Evolutionary conservation across 345 rosid genomes (phyloP).

Genomic region (Brassica incana): DNA sequence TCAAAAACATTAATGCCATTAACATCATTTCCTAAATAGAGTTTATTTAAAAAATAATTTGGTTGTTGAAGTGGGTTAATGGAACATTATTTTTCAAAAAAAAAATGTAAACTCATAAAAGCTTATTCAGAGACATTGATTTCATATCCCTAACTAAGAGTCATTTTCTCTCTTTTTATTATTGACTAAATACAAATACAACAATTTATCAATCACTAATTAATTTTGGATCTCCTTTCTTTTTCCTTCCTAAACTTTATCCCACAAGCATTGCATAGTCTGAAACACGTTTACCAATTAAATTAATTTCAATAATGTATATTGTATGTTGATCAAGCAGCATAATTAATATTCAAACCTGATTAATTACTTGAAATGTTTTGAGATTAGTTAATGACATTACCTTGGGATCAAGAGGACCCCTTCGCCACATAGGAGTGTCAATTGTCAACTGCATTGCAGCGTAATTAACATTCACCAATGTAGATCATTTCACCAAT

Average conservation of each 20-base stretch:
- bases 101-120: background rate
- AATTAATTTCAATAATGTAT: background rate
- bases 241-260: slow-evolving; percentile 37
- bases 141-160: background rate
- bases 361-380: background rate
- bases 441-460: background rate
- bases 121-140: background rate
- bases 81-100: background rate
- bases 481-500: background rate
- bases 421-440: slow-evolving; percentile 45
- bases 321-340: background rate
- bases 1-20: background rate
- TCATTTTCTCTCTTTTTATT: background rate
- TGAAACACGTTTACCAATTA: slow-evolving; percentile 18
- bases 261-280: slow-evolving; percentile 42
- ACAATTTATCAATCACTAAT: background rate
- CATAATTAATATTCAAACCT: slow-evolving; percentile 1
- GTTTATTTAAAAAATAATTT: background rate
- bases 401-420: slow-evolving; percentile 41
- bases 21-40: background rate
- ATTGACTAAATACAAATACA: background rate
- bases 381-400: background rate
- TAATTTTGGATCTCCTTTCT: slow-evolving; percentile 18
- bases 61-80: background rate
- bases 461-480: background rate